Base-by-base conservation (phyloP, 2,329 filamentous ascomycete species). In the Alternaria consortialis region DNA sequence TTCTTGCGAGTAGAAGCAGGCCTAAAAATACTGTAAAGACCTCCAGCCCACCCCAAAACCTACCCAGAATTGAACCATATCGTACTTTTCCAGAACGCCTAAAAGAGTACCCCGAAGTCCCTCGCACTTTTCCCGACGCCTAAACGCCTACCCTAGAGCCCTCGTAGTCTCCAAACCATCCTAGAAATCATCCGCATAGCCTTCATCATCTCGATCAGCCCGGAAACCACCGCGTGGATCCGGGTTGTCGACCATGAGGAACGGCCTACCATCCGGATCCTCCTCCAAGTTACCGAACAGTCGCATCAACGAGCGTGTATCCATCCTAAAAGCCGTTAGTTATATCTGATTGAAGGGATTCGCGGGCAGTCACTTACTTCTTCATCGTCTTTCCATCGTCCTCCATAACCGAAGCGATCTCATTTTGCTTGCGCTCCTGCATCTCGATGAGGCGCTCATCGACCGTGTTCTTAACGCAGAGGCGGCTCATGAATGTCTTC, bases 401-500 rank as follows among this genome's bases (percentile, higher is more conserved):
- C 2, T 81, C 77, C 52, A 78, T 77, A 0, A 85, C 76, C 59
- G 65, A 58, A 34, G 80, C 77, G 58, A 84, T 83, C 64, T 82
- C 78, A 15, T 60, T 37, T 55, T 81, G 67, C 67, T 92, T 92
- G 0, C 68, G 53, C 0, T 80, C 60, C 60, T 93, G 90, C 64
- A 91, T 81, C 0, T 74, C 47, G 0, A 84, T 71, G 4, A 93
- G 80, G 0, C 82, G 78, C 9, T 84, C 79, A 60, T 93, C 90
- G 5, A 91, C 85, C 0, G 83, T 85, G 5, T 84, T 80, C 1
- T 80, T 75, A 0, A 88, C 81, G 1, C 87, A 76, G 34, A 93
- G 81, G 0, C 87, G 83, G 0, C 86, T 82, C 58, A 91, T 84
- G 11, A 86, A 79, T 0, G 89, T 88, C 34, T 86, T 79, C 42